Evolutionary conservation across 441 rosid genomes (phyloP), one percentile per base, ranked within the genome.

Genomic region (Macaranga tanarius): DNA sequence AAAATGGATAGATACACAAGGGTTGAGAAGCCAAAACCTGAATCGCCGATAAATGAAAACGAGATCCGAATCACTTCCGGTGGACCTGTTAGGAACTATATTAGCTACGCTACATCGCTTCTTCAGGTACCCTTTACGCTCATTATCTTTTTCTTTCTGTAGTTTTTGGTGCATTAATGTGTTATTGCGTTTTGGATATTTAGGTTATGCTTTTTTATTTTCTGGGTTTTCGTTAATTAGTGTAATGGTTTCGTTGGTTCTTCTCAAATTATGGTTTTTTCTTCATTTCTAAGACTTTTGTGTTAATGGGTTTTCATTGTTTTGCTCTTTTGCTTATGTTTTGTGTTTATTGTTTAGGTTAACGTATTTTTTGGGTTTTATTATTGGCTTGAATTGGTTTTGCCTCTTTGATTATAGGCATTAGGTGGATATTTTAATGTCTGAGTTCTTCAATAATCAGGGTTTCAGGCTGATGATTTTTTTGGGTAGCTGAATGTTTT

Each of bases 21-120:
- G 76, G 99, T 95, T 11, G 99, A 89, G 77, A 92, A 87, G 75
- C 96, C 88, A 25, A 95, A 85, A 79, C 87, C 81, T 1, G 95
- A 85, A 34, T 79, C 87, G 7, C 95, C 95, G 72, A 92, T 95
- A 22, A 89, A 83, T 83, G 97, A 89, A 72, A 95, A 92, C 80
- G 99, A 95, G 93, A 95, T 95, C 83, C 96, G 98, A 59, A 92
- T 95, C 88, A 95, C 99, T 54, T 81, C 96, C 7, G 85, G 81
- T 17, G 98, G 99, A 28, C 89, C 88, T 62, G 84, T 93, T 76
- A 79, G 96, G 2, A 92, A 92, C 86, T 95, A 95, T 83, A 88
- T 92, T 88, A 89, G 77, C 84, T 95, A 95, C 65, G 97, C 93
- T 68, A 83, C 89, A 61, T 80, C 89, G 56, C 97, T 95, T 76